These are phyloP conservation scores for Talinum fruticosum DNA, from an alignment of 148 eudicot species.

Conservation along the genomic window DNA sequence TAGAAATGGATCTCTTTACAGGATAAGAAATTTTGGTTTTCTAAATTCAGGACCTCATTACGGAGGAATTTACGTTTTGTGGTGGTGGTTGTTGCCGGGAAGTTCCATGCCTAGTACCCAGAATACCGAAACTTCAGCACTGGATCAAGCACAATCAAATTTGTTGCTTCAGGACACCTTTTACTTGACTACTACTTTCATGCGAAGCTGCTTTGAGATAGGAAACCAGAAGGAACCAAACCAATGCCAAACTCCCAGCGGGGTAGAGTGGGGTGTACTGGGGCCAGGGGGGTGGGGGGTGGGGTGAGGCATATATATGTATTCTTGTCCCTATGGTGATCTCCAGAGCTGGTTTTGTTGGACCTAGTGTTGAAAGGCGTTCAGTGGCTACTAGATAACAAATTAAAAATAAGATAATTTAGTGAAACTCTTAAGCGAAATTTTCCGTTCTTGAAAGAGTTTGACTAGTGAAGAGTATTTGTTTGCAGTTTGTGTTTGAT, in stretches of 20 bases:
- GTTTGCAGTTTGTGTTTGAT: background rate
- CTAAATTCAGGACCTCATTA: background rate
- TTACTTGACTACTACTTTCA: no score
- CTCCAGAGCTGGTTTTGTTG: background rate
- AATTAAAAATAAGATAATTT: background rate
- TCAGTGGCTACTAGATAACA: background rate
- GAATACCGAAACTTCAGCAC: background rate
- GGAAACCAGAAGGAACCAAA: background rate
- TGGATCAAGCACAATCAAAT: background rate
- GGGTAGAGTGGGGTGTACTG: background rate
- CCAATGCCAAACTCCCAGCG: background rate
- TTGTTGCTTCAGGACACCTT: background rate
- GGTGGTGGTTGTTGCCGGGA: background rate
- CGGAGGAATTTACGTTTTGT: background rate
- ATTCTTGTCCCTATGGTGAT: background rate
- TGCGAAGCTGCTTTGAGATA: no score
- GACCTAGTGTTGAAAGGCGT: background rate
- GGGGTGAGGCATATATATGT: background rate
- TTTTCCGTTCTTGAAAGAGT: background rate
- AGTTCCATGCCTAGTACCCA: background rate
- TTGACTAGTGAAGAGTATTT: background rate
- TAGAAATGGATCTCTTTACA: background rate
- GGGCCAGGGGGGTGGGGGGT: no score
- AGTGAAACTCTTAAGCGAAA: background rate
- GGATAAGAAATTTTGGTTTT: background rate